Percentiles rank a stretch among this genome's conserved stretches.
Conservation (phyloP, 2,329 filamentous ascomycete genomes). For the Diaporthe ilicicola region DNA sequence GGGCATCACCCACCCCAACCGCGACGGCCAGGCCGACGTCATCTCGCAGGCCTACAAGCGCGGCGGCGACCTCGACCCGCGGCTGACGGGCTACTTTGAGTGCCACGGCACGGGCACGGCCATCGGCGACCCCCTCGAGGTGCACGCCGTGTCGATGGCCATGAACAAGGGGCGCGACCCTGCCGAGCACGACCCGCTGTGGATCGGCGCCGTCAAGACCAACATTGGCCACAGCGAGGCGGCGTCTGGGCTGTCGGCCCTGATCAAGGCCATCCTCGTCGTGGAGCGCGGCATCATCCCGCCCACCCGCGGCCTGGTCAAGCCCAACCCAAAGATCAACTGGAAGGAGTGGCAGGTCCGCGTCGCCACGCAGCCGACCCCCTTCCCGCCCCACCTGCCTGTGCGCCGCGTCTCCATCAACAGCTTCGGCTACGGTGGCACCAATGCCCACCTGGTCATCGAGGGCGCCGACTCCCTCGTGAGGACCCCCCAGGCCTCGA, state of each 20-base stretch:
- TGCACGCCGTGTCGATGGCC: background rate
- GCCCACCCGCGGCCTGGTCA: slow-evolving; percentile 24
- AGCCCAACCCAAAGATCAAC: slow-evolving; percentile 26
- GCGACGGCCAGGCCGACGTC: slow-evolving; percentile 42
- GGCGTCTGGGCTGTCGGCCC: slow-evolving; percentile 34
- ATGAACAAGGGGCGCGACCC: slow-evolving; percentile 43
- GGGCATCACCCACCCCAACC: slow-evolving; percentile 41
- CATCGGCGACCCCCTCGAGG: slow-evolving; percentile 16
- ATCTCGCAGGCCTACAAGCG: slow-evolving; percentile 55
- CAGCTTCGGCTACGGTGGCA: slow-evolving; percentile 47
- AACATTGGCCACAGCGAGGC: slow-evolving; percentile 37
- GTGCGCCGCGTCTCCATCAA: slow-evolving; percentile 42
- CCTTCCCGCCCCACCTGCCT: slow-evolving; percentile 16
- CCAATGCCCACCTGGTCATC: slow-evolving; percentile 52
- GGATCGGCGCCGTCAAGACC: slow-evolving; percentile 42
- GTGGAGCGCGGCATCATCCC: slow-evolving; percentile 33
- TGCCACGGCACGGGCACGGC: slow-evolving; percentile 32
- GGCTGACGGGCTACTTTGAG: slow-evolving; percentile 43
- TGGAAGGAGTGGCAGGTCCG: background rate
- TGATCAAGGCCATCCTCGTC: slow-evolving; percentile 35
- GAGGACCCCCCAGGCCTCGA: background rate
- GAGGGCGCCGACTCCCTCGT: slow-evolving; percentile 49
- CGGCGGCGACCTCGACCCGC: slow-evolving; percentile 52
- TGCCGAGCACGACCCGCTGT: slow-evolving; percentile 49
- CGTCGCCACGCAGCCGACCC: background rate